These are phyloP conservation scores for Neurospora sp. DNA, from an alignment of 495 filamentous ascomycete species.

Conservation along the genomic window DNA sequence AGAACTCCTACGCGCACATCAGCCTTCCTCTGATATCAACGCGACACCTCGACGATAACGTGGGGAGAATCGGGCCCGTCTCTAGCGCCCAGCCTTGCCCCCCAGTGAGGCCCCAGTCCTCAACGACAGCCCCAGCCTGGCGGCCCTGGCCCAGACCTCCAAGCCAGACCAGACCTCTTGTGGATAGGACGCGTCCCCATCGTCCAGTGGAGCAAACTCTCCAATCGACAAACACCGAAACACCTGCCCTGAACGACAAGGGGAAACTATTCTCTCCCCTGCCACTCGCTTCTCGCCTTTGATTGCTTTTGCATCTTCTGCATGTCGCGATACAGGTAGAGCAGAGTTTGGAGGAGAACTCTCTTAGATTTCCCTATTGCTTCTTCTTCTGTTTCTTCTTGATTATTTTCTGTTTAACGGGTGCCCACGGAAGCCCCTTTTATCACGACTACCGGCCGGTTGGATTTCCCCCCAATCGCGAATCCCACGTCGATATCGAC, in stretches of 20 bases:
- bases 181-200: neutral
- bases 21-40: neutral
- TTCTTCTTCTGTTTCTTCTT: neutral
- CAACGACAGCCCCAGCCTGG: neutral
- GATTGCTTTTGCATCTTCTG: neutral
- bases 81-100: neutral
- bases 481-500: neutral
- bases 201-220: neutral
- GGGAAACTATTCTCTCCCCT: slow-evolving; percentile 1
- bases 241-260: neutral
- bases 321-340: neutral
- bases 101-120: neutral
- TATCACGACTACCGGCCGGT: neutral
- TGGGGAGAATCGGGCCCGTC: neutral
- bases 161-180: neutral
- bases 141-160: neutral
- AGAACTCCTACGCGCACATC: neutral
- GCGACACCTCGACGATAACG: neutral
- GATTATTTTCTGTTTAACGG: neutral
- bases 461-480: neutral
- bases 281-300: neutral
- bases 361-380: neutral
- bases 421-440: neutral
- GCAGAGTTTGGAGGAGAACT: neutral
- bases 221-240: neutral